A percentile compares a stretch with the other conserved stretches of the same genome.
These are phyloP conservation scores for Botryotinia calthae DNA, from an alignment of 2,329 filamentous ascomycete genomes.

Conservation along the genomic window DNA sequence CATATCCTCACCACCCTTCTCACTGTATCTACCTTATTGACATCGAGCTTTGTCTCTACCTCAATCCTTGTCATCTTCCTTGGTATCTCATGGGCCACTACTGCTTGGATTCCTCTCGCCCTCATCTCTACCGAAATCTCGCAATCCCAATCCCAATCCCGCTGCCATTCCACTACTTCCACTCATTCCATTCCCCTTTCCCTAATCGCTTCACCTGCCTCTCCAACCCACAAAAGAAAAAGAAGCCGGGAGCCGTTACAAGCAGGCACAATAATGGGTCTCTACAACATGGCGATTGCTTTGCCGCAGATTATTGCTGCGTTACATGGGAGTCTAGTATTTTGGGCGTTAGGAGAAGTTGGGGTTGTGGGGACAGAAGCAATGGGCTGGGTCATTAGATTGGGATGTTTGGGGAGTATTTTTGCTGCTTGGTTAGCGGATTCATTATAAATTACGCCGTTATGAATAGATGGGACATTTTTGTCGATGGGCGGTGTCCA, in stretches of 20 bases:
- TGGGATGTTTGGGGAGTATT: conserved; percentile 10
- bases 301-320: conserved; percentile 19
- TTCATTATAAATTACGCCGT: neutral
- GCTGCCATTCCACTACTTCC: too few relatives aligned
- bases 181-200: neutral
- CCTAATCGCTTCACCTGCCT: neutral
- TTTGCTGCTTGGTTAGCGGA: conserved; percentile 12
- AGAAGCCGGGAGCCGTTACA: neutral
- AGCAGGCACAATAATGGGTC: conserved; percentile 19
- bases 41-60: neutral
- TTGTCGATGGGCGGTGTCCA: neutral
- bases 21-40: conserved; percentile 15
- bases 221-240: neutral
- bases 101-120: conserved; percentile 20
- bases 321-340: conserved; percentile 10
- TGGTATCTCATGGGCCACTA: conserved; percentile 21
- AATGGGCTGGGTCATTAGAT: conserved; percentile 18
- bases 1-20: conserved; percentile 12
- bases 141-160: neutral
- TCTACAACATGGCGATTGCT: conserved; percentile 23
- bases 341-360: conserved; percentile 4
- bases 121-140: conserved; percentile 20
- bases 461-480: neutral
- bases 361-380: conserved; percentile 15
- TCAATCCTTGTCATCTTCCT: conserved; percentile 13